Evolutionary conservation across 441 rosid genomes (phyloP), one percentile per base, ranked within the genome.

Genomic region (Populus hybrid): DNA sequence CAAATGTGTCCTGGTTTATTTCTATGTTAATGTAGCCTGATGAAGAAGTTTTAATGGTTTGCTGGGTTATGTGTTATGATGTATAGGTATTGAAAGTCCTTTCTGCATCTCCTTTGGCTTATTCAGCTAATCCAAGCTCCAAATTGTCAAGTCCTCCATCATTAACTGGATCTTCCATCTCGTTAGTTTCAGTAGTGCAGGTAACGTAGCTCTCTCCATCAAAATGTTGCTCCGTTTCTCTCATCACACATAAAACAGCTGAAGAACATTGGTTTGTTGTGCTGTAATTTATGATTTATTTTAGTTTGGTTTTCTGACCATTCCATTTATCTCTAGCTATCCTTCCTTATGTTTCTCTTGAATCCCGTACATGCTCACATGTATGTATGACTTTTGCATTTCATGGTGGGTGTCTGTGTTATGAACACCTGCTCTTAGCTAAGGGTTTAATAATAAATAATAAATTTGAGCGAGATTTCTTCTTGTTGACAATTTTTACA

Each of bases 141-240:
- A 88, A 89, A 86, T 77, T 93, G 87, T 83, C 88, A 21, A 88
- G 76, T 74, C 92, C 95, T 11, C 97, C 97, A 1, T 87, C 82
- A 70, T 90, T 91, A 21, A 88, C 88, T 75, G 97, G 95, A 78
- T 83, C 91, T 78, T 72, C 90, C 54, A 88, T 93, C 78, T 93
- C 99, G 0, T 84, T 93, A 78, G 94, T 93, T 74, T 95, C 99
- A n/a, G 89, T 91, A 36, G 73, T 92, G 88, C 97, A 92, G 92
- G 98, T 87, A 69, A 75, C 59, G 21, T 42, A 24, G 32, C 67
- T 82, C 42, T 73, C 30, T 28, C 12, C 70, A 6, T 35, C 61
- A 16, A 54, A 6, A 54, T 54, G 61, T 46, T 54, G 61, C 61
- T 54, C 61, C 61, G 1, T 54, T 54, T 16, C n/a, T 16, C 61